phyloP scores from a whole-genome alignment of 2,329 filamentous ascomycete genomes.

The Phoma herbarum region DNA sequence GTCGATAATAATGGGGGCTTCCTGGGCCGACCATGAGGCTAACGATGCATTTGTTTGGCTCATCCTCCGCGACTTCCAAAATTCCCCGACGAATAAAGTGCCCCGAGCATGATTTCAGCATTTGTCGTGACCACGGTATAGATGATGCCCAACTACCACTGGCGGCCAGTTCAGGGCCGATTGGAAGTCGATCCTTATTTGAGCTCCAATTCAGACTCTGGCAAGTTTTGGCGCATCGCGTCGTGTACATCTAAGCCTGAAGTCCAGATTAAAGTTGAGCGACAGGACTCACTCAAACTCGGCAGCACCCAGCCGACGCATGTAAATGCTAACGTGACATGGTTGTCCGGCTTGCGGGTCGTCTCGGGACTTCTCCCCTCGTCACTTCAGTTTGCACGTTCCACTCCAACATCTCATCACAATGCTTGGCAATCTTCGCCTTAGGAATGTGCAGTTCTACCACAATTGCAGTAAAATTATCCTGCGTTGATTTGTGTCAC shows the following conservation, averaged over 20 bases:
- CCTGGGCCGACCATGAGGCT: not conserved
- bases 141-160: constrained; percentile 5
- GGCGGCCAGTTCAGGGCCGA: not conserved
- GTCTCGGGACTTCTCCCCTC: not conserved
- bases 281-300: not conserved
- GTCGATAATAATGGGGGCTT: not conserved
- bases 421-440: not conserved
- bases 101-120: constrained; percentile 1
- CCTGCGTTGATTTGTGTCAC: not conserved
- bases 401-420: not conserved
- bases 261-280: constrained; percentile 2
- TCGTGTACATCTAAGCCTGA: not conserved
- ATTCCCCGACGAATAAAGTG: not conserved
- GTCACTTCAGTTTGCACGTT: not conserved
- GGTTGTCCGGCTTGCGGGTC: not conserved
- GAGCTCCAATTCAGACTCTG: not conserved
- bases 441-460: no score
- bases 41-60: not conserved
- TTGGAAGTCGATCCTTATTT: constrained; percentile 8
- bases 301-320: constrained; percentile 3
- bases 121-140: not conserved
- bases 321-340: not conserved
- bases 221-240: not conserved
- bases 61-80: not conserved
- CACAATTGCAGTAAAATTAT: no score